Evolutionary conservation across 495 filamentous ascomycete species (phyloP).

Genomic region (Chaetomium fimeti): DNA sequence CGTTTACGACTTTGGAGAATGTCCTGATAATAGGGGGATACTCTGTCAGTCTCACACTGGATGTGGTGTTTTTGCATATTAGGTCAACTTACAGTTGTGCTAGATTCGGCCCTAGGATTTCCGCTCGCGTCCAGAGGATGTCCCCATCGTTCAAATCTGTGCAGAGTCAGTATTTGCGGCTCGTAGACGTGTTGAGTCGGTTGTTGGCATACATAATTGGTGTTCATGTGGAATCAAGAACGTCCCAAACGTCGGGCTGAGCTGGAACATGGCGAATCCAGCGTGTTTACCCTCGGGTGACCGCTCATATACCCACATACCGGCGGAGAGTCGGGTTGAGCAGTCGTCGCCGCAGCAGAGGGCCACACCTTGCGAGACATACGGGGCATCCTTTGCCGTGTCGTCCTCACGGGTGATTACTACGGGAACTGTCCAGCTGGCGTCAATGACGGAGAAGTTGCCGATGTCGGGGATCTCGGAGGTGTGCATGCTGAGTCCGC

Average conservation of each 20-base stretch:
- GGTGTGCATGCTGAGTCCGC: conserved; percentile 7
- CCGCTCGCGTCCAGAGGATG: background rate
- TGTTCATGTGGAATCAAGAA: background rate
- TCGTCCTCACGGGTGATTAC: background rate
- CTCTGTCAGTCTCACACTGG: background rate
- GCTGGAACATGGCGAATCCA: background rate
- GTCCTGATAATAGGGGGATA: background rate
- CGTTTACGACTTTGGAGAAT: conserved; percentile 1
- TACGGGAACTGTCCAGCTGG: conserved; percentile 2
- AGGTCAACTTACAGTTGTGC: conserved; percentile 5
- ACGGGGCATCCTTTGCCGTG: background rate
- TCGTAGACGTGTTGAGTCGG: no score
- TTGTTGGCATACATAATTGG: background rate
- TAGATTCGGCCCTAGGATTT: background rate
- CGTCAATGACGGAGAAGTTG: conserved; percentile 5
- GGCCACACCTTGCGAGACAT: background rate
- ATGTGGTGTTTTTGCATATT: background rate
- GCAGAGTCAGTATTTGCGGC: background rate
- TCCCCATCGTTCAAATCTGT: background rate
- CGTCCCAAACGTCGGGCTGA: background rate
- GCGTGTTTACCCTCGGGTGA: background rate
- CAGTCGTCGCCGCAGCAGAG: conserved; percentile 16
- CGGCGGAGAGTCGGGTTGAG: conserved; percentile 3
- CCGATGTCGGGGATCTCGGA: conserved; percentile 3
- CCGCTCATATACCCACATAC: background rate